These are phyloP conservation scores for Yamadazyma blattariae DNA, from an alignment of 1,139 yeast species.

Conservation along the genomic window DNA sequence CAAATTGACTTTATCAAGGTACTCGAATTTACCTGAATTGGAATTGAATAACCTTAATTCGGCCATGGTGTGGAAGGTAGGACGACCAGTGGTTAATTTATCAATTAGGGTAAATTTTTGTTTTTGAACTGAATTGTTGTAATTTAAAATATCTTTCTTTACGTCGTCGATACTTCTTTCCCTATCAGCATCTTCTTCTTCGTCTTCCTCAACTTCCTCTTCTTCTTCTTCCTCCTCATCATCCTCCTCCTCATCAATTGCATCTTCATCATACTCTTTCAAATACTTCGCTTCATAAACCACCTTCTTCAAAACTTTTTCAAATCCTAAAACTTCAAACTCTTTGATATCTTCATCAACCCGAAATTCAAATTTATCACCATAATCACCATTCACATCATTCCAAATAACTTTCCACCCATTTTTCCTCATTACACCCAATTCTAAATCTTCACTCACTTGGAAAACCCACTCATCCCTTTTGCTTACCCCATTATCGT, in stretches of 20 bases:
- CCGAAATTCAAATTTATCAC: slow-evolving; percentile 80
- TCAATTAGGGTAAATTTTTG: slow-evolving; percentile 1
- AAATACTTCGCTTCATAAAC: slow-evolving; percentile 75
- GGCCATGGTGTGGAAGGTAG: too few species aligned
- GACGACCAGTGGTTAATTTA: background rate
- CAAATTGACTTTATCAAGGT: too few species aligned
- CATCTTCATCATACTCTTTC: slow-evolving; percentile 23
- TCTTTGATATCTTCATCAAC: slow-evolving; percentile 61
- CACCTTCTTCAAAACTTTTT: slow-evolving; percentile 61
- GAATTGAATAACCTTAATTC: too few species aligned
- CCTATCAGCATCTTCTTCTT: slow-evolving; percentile 4
- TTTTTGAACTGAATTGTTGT: background rate
- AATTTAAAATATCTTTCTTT: slow-evolving; percentile 1
- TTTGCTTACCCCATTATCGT: slow-evolving; percentile 23
- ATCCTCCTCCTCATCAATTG: slow-evolving; percentile 20
- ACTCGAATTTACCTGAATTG: too few species aligned
- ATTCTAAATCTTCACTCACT: slow-evolving; percentile 57
- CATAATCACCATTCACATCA: slow-evolving; percentile 82
- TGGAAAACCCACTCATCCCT: slow-evolving; percentile 68
- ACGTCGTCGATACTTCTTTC: slow-evolving; percentile 16
- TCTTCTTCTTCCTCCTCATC: slow-evolving; percentile 8
- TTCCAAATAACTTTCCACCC: slow-evolving; percentile 60
- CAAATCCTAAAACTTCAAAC: slow-evolving; percentile 62
- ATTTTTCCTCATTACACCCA: slow-evolving; percentile 16
- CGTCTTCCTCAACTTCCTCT: background rate